These are phyloP conservation scores for Marasmius tenuissimus DNA, from an alignment of 1,284 basidiomycete genomes.

Conservation along the genomic window DNA sequence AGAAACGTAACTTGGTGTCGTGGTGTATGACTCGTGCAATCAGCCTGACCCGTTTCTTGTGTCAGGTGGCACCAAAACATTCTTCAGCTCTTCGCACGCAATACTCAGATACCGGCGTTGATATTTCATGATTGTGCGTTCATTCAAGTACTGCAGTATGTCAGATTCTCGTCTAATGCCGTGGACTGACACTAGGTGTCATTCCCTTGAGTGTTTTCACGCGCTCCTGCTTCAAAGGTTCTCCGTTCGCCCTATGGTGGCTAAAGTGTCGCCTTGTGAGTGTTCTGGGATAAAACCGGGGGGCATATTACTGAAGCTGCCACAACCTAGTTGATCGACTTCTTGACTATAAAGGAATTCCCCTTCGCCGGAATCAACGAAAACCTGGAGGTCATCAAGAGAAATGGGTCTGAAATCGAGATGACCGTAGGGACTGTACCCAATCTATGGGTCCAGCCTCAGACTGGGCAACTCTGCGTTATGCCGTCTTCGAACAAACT, in stretches of 20 bases:
- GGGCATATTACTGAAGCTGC: not conserved
- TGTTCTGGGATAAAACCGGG: not conserved
- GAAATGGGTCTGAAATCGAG: not conserved
- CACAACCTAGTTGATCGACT: not conserved
- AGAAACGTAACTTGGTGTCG: not conserved
- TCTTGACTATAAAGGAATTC: not conserved
- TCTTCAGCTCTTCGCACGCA: not conserved
- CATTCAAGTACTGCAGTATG: not conserved
- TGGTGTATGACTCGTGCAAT: not conserved
- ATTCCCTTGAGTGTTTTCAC: not conserved
- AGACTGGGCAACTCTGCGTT: not conserved
- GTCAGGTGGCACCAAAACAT: not conserved
- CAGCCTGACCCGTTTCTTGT: not conserved
- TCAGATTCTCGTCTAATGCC: not conserved
- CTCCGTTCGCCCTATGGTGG: not conserved
- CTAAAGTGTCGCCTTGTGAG: not conserved
- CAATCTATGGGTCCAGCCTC: not conserved
- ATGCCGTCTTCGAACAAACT: not conserved
- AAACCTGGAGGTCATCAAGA: not conserved
- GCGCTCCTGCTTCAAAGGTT: not conserved
- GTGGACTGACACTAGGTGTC: not conserved
- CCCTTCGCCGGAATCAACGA: not conserved
- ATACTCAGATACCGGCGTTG: not conserved
- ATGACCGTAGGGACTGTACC: not conserved
- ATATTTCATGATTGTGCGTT: not conserved